Conservation (phyloP, 2,329 filamentous ascomycete genomes). For the Monosporascus sp. region DNA sequence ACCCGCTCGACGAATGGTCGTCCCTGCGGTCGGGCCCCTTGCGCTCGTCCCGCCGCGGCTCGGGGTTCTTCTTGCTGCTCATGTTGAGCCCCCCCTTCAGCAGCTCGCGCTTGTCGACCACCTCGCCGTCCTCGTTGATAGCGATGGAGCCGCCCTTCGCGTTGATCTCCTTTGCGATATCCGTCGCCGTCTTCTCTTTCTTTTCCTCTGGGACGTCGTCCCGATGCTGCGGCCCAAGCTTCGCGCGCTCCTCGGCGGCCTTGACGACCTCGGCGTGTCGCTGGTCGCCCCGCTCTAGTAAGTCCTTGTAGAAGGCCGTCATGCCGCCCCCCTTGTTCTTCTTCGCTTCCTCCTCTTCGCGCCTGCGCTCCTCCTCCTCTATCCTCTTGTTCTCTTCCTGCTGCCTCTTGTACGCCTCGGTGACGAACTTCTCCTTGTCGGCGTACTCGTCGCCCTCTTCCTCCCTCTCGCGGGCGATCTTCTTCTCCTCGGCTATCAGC, state of each 20-base stretch:
- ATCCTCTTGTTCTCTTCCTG: conserved; percentile 67
- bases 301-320: conserved; percentile 70
- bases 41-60: conserved; percentile 28
- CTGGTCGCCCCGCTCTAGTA: conserved; percentile 66
- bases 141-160: conserved; percentile 56
- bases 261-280: conserved; percentile 65
- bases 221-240: conserved; percentile 28
- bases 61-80: conserved; percentile 53
- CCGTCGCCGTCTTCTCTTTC: conserved; percentile 51
- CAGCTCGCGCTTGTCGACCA: conserved; percentile 79
- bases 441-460: conserved; percentile 75
- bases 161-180: conserved; percentile 63
- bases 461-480: conserved; percentile 70
- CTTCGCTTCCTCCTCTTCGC: conserved; percentile 59
- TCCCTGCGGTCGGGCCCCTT: conserved; percentile 22
- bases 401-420: conserved; percentile 74
- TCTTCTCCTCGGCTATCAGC: conserved; percentile 73
- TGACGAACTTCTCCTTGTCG: conserved; percentile 83
- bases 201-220: conserved; percentile 32
- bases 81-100: conserved; percentile 72
- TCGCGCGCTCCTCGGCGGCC: conserved; percentile 53
- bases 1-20: conserved; percentile 23
- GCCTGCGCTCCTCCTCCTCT: conserved; percentile 64
- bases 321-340: conserved; percentile 65
- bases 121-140: conserved; percentile 76